Conservation (phyloP, 768 basidiomycete genomes). For the Naganishia vaughanmartiniae region DNA sequence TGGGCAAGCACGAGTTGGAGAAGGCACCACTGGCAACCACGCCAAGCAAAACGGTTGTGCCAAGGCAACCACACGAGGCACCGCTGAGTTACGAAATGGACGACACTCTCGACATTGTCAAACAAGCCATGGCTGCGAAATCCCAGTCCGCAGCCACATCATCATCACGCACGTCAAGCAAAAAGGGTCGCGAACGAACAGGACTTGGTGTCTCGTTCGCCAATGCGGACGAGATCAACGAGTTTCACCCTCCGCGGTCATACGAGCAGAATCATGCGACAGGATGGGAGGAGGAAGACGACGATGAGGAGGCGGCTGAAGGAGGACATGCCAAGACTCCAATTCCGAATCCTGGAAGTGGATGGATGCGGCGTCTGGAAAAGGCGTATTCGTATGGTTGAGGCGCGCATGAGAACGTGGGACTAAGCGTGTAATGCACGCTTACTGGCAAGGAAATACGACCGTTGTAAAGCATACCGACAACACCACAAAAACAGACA, state of each 20-base stretch:
- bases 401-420: not conserved
- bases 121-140: not conserved
- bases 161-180: constrained; percentile 9
- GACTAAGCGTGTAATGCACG: not conserved
- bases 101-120: constrained; percentile 11
- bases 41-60: not conserved
- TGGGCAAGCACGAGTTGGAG: too few relatives aligned
- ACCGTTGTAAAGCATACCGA: not conserved
- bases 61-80: not conserved
- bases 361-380: constrained; percentile 21
- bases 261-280: not conserved
- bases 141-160: not conserved
- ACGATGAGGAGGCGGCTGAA: not conserved
- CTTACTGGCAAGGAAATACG: not conserved
- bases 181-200: constrained; percentile 17
- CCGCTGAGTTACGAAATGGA: constrained; percentile 13
- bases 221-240: constrained; percentile 21
- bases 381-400: constrained; percentile 24
- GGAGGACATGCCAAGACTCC: constrained; percentile 14
- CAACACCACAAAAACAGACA: not conserved
- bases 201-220: constrained; percentile 17
- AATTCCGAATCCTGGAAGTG: constrained; percentile 13
- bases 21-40: not conserved
- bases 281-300: not conserved
- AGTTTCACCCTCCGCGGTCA: not conserved